A percentile compares a stretch with the other conserved stretches of the same genome.
phyloP scores from a whole-genome alignment of 1,284 basidiomycete genomes.

The Leccinum angustisporum region DNA sequence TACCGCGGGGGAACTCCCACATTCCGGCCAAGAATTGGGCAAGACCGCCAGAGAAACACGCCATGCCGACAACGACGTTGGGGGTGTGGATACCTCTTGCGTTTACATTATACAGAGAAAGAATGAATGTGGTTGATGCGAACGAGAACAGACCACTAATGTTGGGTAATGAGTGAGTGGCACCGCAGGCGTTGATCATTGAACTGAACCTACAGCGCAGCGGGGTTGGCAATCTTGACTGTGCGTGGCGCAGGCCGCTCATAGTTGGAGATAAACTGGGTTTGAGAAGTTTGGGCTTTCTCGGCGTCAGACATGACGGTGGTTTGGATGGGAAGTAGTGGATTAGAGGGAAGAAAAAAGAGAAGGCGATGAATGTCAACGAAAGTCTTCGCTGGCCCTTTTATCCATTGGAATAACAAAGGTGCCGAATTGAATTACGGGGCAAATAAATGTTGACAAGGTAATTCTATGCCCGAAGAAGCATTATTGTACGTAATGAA shows the following conservation, averaged over 20 bases:
- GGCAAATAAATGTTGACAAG: slow-evolving; percentile 25
- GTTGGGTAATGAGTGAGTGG: not conserved
- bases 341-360: not conserved
- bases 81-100: slow-evolving; percentile 51
- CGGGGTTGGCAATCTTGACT: slow-evolving; percentile 51
- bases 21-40: slow-evolving; percentile 74
- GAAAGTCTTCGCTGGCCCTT: slow-evolving; percentile 10
- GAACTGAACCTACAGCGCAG: slow-evolving; percentile 43
- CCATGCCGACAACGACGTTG: slow-evolving; percentile 85
- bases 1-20: slow-evolving; percentile 82
- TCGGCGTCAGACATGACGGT: slow-evolving; percentile 35
- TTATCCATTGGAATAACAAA: slow-evolving; percentile 22
- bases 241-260: slow-evolving; percentile 15
- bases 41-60: slow-evolving; percentile 80
- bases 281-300: slow-evolving; percentile 30
- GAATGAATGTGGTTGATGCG: slow-evolving; percentile 70
- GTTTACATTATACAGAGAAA: slow-evolving; percentile 65
- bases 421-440: slow-evolving; percentile 18
- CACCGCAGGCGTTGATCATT: no score
- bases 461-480: slow-evolving; percentile 4
- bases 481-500: not conserved
- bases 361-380: not conserved
- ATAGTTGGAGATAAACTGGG: slow-evolving; percentile 18
- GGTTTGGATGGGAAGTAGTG: not conserved
- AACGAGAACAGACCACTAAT: slow-evolving; percentile 68